Evolutionary conservation across 169 alveolate species (phyloP).

Genomic region (Plasmodium sp.): DNA sequence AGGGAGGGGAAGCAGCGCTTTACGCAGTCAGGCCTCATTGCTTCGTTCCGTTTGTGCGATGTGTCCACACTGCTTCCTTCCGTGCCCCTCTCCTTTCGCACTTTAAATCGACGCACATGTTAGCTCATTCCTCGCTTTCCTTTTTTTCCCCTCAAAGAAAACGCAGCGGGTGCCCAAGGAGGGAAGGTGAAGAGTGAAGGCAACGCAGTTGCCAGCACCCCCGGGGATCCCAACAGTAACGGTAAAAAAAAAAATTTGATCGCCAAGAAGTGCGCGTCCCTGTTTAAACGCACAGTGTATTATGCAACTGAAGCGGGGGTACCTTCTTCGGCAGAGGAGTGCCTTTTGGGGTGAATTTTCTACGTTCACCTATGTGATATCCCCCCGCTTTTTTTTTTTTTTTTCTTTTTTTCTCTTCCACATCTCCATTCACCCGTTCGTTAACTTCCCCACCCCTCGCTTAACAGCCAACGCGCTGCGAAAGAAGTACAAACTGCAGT

Average conservation of each 20-base stretch:
- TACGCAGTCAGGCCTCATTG: not conserved
- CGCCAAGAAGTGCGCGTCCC: not conserved
- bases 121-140: not conserved
- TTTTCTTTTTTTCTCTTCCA: not conserved
- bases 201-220: not conserved
- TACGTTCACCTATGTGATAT: not conserved
- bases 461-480: slow-evolving; percentile 7
- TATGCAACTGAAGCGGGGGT: not conserved
- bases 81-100: not conserved
- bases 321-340: not conserved
- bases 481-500: slow-evolving; percentile 85
- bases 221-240: not conserved
- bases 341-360: not conserved
- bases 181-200: not conserved
- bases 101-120: not conserved
- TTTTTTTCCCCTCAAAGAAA: not conserved
- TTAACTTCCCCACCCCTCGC: not conserved
- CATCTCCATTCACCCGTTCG: not conserved
- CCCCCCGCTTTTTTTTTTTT: not conserved
- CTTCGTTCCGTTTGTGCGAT: not conserved
- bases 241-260: slow-evolving; percentile 5
- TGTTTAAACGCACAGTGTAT: not conserved
- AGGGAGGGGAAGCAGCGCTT: not conserved
- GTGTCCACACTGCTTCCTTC: too few species aligned
- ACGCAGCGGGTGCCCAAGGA: not conserved